Evolutionary conservation across 2,329 filamentous ascomycete genomes (phyloP), one percentile per base, ranked within the genome.

Genomic region (Achaetomium macrosporum): DNA sequence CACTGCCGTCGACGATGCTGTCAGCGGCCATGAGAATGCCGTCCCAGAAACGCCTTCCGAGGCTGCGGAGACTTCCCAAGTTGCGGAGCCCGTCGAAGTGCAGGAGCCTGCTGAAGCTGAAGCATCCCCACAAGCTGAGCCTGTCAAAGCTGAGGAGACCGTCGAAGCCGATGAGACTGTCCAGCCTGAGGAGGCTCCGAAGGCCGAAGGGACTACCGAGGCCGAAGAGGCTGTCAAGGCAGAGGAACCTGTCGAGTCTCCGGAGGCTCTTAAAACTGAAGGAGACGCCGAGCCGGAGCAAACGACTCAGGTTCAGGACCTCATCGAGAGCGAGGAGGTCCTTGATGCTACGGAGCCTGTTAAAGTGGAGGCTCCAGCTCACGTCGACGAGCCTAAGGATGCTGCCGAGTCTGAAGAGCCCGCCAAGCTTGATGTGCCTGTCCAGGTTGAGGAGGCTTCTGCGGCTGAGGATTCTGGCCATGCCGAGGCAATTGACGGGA

Each of bases 41-140:
- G 30, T 12, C 12, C 30, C 12, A 7, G 30, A 31, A 31, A 7
- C 7, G 30, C 12, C 30, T 31, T 12, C 7, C 30, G 30, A 31
- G 30, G 30, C 30, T 31, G 30, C 7, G 12, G 30, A 31, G 30
- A 31, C 30, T 36, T 36, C 33, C 7, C 8, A 7, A 36, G 33
- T 36, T 31, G 7, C 33, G 6, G 33, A 36, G 30, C 3, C 47
- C 13, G 17, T 25, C 19, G 10, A 30, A 12, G 20, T 15, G 30
- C 47, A 51, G 5, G 42, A 57, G 29, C 15, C 42, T 36, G 30
- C 31, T 15, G 42, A 36, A 37, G 25, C 46, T 49, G 51, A 47
- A 16, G n/a, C n/a, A n/a, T n/a, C n/a, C n/a, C 7, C 30, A 19
- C 40, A 10, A 12, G 17, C 17, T n/a, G 40, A 42, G 40, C 40